Conservation (phyloP, 345 rosid species). For the Bruguiera sexangula region DNA sequence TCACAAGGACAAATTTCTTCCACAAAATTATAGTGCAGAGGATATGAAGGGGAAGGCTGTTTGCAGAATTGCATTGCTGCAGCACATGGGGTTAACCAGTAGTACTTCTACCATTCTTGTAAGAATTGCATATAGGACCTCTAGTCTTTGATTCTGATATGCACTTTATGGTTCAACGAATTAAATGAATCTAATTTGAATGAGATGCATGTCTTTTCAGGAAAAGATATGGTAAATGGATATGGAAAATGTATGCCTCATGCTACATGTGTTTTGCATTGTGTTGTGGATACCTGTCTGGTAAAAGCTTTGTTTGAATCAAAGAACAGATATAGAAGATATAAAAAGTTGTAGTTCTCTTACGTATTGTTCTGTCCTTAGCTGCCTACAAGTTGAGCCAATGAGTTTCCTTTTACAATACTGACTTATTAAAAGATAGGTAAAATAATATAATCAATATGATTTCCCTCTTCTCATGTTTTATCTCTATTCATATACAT, state of each 20-base stretch:
- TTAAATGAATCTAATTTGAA: not conserved
- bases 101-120: constrained; percentile 46
- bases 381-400: too few species aligned
- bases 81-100: constrained; percentile 40
- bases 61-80: constrained; percentile 56
- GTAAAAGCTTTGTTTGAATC: not conserved
- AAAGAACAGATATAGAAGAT: not conserved
- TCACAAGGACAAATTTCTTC: constrained; percentile 54
- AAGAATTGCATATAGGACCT: constrained; percentile 20
- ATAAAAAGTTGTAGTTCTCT: not conserved
- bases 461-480: not conserved
- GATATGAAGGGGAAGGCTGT: constrained; percentile 56
- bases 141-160: not conserved
- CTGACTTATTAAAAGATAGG: too few species aligned
- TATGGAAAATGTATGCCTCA: not conserved
- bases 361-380: not conserved
- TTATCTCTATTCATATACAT: not conserved
- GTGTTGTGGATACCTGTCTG: not conserved
- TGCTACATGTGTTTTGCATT: not conserved
- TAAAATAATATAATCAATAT: not conserved
- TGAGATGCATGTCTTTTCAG: not conserved
- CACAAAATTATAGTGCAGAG: constrained; percentile 48
- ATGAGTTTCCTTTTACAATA: too few species aligned
- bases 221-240: not conserved
- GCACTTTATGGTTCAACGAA: not conserved